A percentile compares a stretch with the other conserved stretches of the same genome.
Evolutionary conservation across 2,329 filamentous ascomycete genomes (phyloP).

Genomic region (Clarireedia monteithiana): DNA sequence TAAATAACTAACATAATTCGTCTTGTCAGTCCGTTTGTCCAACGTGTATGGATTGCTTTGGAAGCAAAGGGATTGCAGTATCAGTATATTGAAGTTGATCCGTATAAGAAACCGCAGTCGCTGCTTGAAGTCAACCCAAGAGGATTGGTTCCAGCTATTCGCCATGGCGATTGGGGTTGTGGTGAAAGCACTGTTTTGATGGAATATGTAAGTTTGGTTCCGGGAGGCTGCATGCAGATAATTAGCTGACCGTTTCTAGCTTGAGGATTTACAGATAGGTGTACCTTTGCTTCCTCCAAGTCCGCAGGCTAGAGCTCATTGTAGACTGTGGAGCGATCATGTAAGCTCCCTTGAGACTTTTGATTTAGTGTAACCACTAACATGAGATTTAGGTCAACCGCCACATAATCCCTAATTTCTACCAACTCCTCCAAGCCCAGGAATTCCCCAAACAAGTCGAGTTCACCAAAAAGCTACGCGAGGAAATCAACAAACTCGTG

Average conservation of each 20-base stretch:
- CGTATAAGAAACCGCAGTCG: conserved; percentile 63
- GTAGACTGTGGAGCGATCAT: conserved; percentile 74
- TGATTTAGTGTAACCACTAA: neutral
- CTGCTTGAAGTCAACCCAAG: conserved; percentile 70
- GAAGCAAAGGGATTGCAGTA: conserved; percentile 73
- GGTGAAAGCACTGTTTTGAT: conserved; percentile 76
- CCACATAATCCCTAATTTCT: conserved; percentile 69
- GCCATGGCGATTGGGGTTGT: conserved; percentile 73
- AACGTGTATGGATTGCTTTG: conserved; percentile 82
- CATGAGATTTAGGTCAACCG: conserved; percentile 54
- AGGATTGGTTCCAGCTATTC: conserved; percentile 67
- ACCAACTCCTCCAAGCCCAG: conserved; percentile 60
- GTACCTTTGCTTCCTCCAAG: conserved; percentile 55
- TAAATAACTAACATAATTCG: conserved; percentile 7
- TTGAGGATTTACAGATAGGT: conserved; percentile 63
- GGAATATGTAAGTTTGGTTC: conserved; percentile 59
- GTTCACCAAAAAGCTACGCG: conserved; percentile 53
- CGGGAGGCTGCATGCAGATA: neutral
- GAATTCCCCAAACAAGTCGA: conserved; percentile 49
- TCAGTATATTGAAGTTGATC: conserved; percentile 81
- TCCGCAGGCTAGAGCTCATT: conserved; percentile 62
- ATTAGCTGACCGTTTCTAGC: conserved; percentile 33
- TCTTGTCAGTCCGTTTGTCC: conserved; percentile 60
- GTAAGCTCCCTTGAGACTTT: conserved; percentile 36
- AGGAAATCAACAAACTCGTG: conserved; percentile 47